These are phyloP conservation scores for Cryphonectria naterciae DNA, from an alignment of 2,329 filamentous ascomycete genomes.

Conservation along the genomic window DNA sequence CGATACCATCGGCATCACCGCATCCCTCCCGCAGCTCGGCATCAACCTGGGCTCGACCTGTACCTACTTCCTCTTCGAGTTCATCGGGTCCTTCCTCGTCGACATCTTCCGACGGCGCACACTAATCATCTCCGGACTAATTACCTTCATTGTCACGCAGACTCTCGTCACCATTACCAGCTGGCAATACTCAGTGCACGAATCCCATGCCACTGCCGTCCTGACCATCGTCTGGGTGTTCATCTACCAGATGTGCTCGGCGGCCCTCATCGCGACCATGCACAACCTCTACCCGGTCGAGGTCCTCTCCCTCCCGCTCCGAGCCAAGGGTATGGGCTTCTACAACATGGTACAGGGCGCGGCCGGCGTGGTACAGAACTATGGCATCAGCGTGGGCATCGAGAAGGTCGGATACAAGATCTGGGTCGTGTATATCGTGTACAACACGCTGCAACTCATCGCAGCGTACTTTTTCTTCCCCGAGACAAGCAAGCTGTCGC, in stretches of 20 bases:
- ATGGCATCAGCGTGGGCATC: slow-evolving; percentile 53
- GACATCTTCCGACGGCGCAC: slow-evolving; percentile 48
- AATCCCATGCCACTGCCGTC: slow-evolving; percentile 40
- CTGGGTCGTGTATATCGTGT: slow-evolving; percentile 54
- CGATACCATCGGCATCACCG: slow-evolving; percentile 46
- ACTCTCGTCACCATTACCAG: slow-evolving; percentile 51
- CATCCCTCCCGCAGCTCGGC: slow-evolving; percentile 43
- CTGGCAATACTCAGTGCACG: slow-evolving; percentile 46
- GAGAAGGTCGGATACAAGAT: slow-evolving; percentile 53
- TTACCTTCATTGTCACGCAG: slow-evolving; percentile 49
- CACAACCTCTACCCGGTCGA: slow-evolving; percentile 52
- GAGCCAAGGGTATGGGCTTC: slow-evolving; percentile 50
- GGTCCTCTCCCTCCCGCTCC: slow-evolving; percentile 47
- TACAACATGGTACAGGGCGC: slow-evolving; percentile 50
- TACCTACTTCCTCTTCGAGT: slow-evolving; percentile 51
- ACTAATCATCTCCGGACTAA: slow-evolving; percentile 48
- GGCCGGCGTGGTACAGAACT: slow-evolving; percentile 47
- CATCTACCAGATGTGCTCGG: slow-evolving; percentile 51
- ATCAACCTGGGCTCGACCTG: slow-evolving; percentile 48
- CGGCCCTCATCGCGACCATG: slow-evolving; percentile 51
- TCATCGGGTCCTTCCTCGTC: slow-evolving; percentile 46
- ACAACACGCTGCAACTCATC: slow-evolving; percentile 52
- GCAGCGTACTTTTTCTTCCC: slow-evolving; percentile 56
- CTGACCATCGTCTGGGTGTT: slow-evolving; percentile 53
- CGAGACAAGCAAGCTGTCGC: slow-evolving; percentile 51